Evolutionary conservation across 176 grass and related monocot species (phyloP).

Genomic region (Phoenix roebelenii): DNA sequence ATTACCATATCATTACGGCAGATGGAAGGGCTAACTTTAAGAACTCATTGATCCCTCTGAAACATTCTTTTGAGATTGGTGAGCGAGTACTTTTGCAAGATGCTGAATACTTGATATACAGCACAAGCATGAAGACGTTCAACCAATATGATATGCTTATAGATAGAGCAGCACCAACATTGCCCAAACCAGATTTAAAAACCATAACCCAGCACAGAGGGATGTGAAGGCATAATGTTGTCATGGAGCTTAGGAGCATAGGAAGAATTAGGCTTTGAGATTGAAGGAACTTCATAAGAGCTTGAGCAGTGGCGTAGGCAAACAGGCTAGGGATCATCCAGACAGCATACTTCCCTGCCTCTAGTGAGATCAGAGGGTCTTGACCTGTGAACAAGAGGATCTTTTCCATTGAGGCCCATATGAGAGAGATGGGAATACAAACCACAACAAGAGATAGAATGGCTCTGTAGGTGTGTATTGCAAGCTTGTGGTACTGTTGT

Average conservation of each 20-base stretch:
- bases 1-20: conserved; percentile 91
- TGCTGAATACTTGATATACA: conserved; percentile 47
- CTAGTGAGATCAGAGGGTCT: conserved; percentile 52
- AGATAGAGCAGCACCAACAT: conserved; percentile 59
- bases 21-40: conserved; percentile 66
- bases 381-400: conserved; percentile 59
- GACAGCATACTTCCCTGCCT: conserved; percentile 56
- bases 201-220: conserved; percentile 73
- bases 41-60: conserved; percentile 53
- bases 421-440: conserved; percentile 55
- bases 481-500: conserved; percentile 51
- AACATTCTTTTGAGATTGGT: conserved; percentile 37
- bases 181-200: conserved; percentile 53
- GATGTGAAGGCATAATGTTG: conserved; percentile 54
- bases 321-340: conserved; percentile 76
- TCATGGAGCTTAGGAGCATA: conserved; percentile 43
- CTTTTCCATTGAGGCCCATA: conserved; percentile 64
- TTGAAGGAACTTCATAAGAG: conserved; percentile 76
- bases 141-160: conserved; percentile 83
- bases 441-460: conserved; percentile 54
- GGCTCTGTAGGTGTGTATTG: conserved; percentile 64
- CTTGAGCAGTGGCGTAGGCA: conserved; percentile 55
- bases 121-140: conserved; percentile 52
- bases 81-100: conserved; percentile 47
- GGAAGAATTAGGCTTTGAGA: conserved; percentile 67